A percentile compares a stretch with the other conserved stretches of the same genome.
phyloP scores from a whole-genome alignment of 768 basidiomycete genomes.

The Pisolithus sp. region DNA sequence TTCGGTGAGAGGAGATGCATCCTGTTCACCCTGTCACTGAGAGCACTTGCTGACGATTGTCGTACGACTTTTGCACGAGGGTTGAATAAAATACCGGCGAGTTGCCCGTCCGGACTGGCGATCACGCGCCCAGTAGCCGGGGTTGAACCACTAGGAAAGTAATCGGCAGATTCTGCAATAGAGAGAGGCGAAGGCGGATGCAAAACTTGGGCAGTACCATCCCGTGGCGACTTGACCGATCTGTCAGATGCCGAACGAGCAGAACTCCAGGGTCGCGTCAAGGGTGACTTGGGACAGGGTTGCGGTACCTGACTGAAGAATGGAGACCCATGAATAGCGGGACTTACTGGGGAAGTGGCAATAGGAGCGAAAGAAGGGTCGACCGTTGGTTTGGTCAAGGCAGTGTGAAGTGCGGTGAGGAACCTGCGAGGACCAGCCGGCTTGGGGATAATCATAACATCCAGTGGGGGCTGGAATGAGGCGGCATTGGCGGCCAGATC shows the following conservation, averaged over 20 bases:
- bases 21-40: slow-evolving; percentile 36
- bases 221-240: slow-evolving; percentile 50
- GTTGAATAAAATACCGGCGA: slow-evolving; percentile 94
- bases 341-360: slow-evolving; percentile 82
- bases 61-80: slow-evolving; percentile 46
- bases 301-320: slow-evolving; percentile 31
- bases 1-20: slow-evolving; percentile 29
- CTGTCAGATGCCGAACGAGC: slow-evolving; percentile 59
- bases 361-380: slow-evolving; percentile 94
- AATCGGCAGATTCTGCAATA: slow-evolving; percentile 66
- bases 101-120: slow-evolving; percentile 88
- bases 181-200: slow-evolving; percentile 66
- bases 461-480: slow-evolving; percentile 53
- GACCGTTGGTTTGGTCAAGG: slow-evolving; percentile 75
- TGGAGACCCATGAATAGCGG: slow-evolving; percentile 48
- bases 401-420: slow-evolving; percentile 87
- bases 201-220: slow-evolving; percentile 33
- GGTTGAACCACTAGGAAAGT: slow-evolving; percentile 59
- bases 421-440: slow-evolving; percentile 93
- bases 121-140: slow-evolving; percentile 85
- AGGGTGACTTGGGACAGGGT: slow-evolving; percentile 36
- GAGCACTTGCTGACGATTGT: slow-evolving; percentile 21
- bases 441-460: slow-evolving; percentile 96
- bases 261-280: slow-evolving; percentile 35
- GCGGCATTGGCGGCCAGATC: slow-evolving; percentile 38